Evolutionary conservation across 352 stramenopile genomes (phyloP), one percentile per base, ranked within the genome.

Genomic region (Phytophthora hibernalis): DNA sequence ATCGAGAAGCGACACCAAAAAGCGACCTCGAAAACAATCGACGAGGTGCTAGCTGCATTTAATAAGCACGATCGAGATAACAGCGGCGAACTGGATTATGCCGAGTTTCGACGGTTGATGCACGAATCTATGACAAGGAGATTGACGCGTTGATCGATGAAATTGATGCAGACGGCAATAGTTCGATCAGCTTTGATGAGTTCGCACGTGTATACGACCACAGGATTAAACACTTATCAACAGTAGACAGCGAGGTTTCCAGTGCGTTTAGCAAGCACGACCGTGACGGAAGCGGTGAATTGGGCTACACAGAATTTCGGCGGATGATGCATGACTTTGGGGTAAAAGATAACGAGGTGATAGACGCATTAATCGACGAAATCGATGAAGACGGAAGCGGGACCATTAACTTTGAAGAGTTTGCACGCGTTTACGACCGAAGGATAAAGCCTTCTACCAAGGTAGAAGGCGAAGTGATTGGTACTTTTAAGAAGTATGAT

Each of bases 41-140:
- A 52, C 10, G 62, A 40, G 26, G 24, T 82, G 13, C 20, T 68
- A 2, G 40, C 24, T 3, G 57, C 70, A 11, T 88, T 87, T 31
- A 68, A 58, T 18, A 77, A 76, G 24, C 85, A 85, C 26, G 70
- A 87, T 30, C 54, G 54, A 1, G 74, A 86, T 28, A 42, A 61
- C 3, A 90, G 69, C 24, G 76, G 76, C 0, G 68, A 90, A 42
- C 58, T 90, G 3, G 72, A 82, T 21, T 69, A 84, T 45, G 66
- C 87, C 22, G 73, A 82, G 31, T 90, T 92, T 59, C 68, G 76
- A 0, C 61, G 66, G 1, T 72, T 90, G 48, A 80, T 89, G 73
- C 75, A 76, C 38, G 79, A 84, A 43, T 81, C 77, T 33, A 80
- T 10, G 67, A 80, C 37, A 57, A 68, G 20, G 71, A 80, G 12